A percentile compares a stretch with the other conserved stretches of the same genome.
Evolutionary conservation across 345 rosid species (phyloP).

Genomic region (Carallia pectinifolia): DNA sequence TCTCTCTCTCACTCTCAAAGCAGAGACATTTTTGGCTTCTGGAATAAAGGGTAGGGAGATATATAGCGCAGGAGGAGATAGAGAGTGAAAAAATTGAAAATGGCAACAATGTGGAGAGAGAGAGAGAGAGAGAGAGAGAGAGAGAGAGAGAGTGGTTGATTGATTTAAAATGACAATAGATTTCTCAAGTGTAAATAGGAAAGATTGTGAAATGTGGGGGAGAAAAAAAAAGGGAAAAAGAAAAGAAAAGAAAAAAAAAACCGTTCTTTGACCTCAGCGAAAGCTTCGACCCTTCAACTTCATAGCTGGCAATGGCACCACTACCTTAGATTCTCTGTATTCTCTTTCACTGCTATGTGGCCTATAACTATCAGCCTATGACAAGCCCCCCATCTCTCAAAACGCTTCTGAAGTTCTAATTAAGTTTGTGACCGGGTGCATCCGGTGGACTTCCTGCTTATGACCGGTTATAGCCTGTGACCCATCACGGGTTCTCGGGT

Average conservation of each 20-base stretch:
- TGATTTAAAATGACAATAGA: slow-evolving; percentile 2
- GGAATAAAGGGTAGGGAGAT: slow-evolving; percentile 5
- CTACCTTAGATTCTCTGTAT: slow-evolving; percentile 44
- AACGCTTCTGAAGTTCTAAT: not conserved
- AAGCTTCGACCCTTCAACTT: slow-evolving; percentile 64
- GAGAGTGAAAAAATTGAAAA: slow-evolving; percentile 13
- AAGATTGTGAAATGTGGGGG: not conserved
- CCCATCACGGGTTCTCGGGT: slow-evolving; percentile 50
- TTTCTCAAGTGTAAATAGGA: slow-evolving; percentile 3
- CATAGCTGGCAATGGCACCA: slow-evolving; percentile 94
- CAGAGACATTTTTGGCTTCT: slow-evolving; percentile 25
- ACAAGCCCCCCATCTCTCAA: not conserved
- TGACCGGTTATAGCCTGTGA: slow-evolving; percentile 38
- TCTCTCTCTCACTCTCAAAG: slow-evolving; percentile 9
- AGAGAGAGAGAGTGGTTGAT: slow-evolving; percentile 8
- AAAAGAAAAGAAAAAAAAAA: not conserved
- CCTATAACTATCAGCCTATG: slow-evolving; percentile 25
- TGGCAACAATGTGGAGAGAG: slow-evolving; percentile 19
- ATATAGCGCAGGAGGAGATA: slow-evolving; percentile 15
- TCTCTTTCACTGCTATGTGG: slow-evolving; percentile 17
- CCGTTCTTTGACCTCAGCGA: slow-evolving; percentile 85
- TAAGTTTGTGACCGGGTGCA: slow-evolving; percentile 17
- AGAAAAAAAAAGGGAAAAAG: slow-evolving; percentile 7
- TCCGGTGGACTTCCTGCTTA: slow-evolving; percentile 21
- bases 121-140: slow-evolving; percentile 3